Percentiles rank a stretch among this genome's conserved stretches.
phyloP scores from a whole-genome alignment of 1,139 yeast genomes.

The Nakaseomyces delphensis region DNA sequence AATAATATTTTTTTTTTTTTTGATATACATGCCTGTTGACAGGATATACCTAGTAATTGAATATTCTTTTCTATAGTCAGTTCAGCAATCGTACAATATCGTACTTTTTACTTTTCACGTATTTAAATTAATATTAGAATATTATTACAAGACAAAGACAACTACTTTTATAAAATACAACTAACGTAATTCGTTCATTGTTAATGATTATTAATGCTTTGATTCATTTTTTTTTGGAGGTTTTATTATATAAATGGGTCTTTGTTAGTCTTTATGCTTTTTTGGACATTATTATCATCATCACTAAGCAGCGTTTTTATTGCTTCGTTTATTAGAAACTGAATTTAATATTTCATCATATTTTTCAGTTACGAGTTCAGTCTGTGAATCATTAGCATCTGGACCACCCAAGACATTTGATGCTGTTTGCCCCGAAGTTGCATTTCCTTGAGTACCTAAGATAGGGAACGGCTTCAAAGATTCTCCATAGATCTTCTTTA shows the following conservation, averaged over 20 bases:
- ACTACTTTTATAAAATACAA: not conserved
- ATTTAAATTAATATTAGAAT: not conserved
- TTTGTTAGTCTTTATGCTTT: no score
- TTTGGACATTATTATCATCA: no score
- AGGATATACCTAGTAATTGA: no score
- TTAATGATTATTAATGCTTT: not conserved
- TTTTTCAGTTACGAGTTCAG: constrained; percentile 47
- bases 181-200: not conserved
- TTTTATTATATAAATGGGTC: no score
- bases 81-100: no score
- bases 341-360: constrained; percentile 63
- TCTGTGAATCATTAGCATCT: not conserved
- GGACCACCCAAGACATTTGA: constrained; percentile 5
- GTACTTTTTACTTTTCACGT: no score
- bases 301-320: constrained; percentile 17
- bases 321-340: constrained; percentile 53
- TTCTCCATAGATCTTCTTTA: constrained; percentile 46
- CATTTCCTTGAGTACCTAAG: not conserved
- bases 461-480: constrained; percentile 10
- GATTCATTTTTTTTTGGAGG: no score
- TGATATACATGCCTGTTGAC: no score
- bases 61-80: no score
- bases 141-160: not conserved
- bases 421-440: constrained; percentile 2
- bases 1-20: no score